phyloP scores from a whole-genome alignment of 1,284 basidiomycete genomes.

The Sutorius eximius region DNA sequence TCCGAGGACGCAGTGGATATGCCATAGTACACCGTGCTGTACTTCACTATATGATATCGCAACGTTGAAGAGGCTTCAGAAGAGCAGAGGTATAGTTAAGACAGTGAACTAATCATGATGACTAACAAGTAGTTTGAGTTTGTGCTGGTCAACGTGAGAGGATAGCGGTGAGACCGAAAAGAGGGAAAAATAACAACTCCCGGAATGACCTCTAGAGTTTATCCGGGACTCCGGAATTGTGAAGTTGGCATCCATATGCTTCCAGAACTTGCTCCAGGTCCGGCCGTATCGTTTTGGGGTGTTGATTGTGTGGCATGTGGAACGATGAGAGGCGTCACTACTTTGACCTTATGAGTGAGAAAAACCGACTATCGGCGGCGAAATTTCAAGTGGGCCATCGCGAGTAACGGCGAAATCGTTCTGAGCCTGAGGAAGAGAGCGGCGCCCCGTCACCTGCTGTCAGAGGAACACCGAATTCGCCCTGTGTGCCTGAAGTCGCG shows the following conservation, averaged over 20 bases:
- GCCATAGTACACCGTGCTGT: neutral
- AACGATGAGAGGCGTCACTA: slow-evolving; percentile 5
- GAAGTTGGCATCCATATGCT: neutral
- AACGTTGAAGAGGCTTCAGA: neutral
- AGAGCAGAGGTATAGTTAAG: no score
- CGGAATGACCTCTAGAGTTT: neutral
- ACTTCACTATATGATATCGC: neutral
- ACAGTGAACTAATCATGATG: neutral
- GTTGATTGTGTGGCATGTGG: neutral
- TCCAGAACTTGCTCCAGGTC: slow-evolving; percentile 1
- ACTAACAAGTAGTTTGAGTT: neutral
- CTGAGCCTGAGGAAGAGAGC: slow-evolving; percentile 1
- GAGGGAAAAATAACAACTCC: neutral
- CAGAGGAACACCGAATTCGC: neutral
- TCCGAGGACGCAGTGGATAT: slow-evolving; percentile 14
- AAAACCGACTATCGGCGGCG: neutral
- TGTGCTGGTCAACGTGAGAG: neutral
- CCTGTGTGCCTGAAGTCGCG: neutral
- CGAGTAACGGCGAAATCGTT: neutral
- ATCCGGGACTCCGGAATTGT: neutral
- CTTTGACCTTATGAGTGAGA: slow-evolving; percentile 8
- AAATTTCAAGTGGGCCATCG: neutral
- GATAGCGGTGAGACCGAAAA: neutral
- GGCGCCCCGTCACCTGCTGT: slow-evolving; percentile 1
- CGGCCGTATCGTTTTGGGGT: slow-evolving; percentile 5